A percentile compares a stretch with the other conserved stretches of the same genome.
phyloP scores from a whole-genome alignment of 257 asterid species.

The Solanum virginianum region DNA sequence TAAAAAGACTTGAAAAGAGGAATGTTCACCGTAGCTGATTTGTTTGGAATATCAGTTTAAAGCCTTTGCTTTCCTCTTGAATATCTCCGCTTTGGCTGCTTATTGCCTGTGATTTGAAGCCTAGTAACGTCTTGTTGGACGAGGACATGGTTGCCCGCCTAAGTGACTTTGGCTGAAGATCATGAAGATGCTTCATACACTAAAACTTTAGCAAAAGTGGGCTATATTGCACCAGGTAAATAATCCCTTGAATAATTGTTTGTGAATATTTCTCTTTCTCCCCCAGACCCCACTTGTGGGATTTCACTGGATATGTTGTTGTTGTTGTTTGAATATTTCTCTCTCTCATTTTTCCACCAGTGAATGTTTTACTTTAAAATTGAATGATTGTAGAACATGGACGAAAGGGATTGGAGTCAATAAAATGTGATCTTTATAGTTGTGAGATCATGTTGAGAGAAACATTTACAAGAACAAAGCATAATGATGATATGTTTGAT shows the following conservation, averaged over 20 bases:
- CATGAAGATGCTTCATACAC: not conserved
- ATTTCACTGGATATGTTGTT: no score
- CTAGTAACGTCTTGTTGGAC: not conserved
- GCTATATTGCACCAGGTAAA: slow-evolving; percentile 1
- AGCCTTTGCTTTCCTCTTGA: not conserved
- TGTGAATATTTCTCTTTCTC: not conserved
- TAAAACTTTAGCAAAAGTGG: not conserved
- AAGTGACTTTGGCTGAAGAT: not conserved
- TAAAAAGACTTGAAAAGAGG: no score
- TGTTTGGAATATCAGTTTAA: no score
- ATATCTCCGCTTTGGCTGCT: not conserved
- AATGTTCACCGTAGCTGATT: no score
- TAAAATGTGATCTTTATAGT: not conserved
- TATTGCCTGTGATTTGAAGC: not conserved
- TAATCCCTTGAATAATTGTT: not conserved
- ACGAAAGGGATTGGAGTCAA: not conserved
- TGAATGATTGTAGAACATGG: not conserved
- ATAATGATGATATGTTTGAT: slow-evolving; percentile 16
- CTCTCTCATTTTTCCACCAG: not conserved
- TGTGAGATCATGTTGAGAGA: not conserved
- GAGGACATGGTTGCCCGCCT: not conserved
- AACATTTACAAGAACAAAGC: not conserved
- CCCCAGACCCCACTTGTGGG: no score
- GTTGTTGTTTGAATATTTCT: not conserved
- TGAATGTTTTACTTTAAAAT: not conserved